Conservation (phyloP, 176 grass and related monocot species). For the Triticum monococcum region DNA sequence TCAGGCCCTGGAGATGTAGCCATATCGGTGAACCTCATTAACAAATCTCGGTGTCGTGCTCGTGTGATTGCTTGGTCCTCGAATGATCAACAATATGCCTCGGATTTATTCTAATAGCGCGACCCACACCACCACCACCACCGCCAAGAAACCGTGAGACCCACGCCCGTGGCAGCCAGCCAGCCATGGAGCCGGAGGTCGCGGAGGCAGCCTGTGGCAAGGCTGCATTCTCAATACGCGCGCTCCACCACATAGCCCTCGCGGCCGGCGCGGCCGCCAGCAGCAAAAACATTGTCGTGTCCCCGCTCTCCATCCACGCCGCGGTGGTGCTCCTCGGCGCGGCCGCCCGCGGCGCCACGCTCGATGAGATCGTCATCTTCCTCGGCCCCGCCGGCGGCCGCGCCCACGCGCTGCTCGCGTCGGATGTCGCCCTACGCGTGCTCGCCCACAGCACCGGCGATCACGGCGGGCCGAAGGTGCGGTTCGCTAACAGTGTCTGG, state of each 20-base stretch:
- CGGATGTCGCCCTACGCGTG: slow-evolving; percentile 19
- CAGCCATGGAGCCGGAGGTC: slow-evolving; percentile 23
- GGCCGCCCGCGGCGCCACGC: slow-evolving; percentile 20
- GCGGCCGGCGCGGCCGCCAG: too few species aligned
- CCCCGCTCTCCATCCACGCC: slow-evolving; percentile 24
- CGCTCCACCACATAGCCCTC: slow-evolving; percentile 11
- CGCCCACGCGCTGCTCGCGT: slow-evolving; percentile 12
- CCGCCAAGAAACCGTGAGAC: too few species aligned
- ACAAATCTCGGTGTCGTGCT: too few species aligned
- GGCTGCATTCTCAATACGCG: slow-evolving; percentile 26
- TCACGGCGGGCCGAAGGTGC: slow-evolving; percentile 32
- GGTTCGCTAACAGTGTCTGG: slow-evolving; percentile 59
- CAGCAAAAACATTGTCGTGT: too few species aligned
- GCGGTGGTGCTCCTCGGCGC: slow-evolving; percentile 34
- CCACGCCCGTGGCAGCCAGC: too few species aligned
- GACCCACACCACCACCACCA: too few species aligned
- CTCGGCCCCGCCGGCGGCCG: background rate
- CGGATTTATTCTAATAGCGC: too few species aligned
- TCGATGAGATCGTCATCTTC: slow-evolving; percentile 25
- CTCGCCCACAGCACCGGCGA: background rate
- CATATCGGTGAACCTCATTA: too few species aligned
- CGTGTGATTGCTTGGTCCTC: too few species aligned
- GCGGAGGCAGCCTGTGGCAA: background rate
- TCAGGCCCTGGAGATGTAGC: too few species aligned
- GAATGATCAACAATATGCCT: too few species aligned